These are phyloP conservation scores for Luffa aegyptiaca DNA, from an alignment of 306 rosid species.

Conservation along the genomic window DNA sequence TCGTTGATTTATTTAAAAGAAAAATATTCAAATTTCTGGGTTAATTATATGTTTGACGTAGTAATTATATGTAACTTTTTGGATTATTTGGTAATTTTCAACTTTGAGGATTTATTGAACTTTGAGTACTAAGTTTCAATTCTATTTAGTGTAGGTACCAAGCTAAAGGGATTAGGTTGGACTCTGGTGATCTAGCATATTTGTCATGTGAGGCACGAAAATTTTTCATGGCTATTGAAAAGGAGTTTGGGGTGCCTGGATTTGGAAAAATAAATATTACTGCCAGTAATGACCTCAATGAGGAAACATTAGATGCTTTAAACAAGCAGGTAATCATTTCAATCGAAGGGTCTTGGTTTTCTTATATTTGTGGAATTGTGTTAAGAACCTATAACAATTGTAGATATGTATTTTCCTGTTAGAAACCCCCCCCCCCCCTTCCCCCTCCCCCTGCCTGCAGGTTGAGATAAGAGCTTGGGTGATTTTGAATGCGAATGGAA, in stretches of 20 bases:
- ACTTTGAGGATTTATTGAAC: background rate
- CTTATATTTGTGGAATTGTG: background rate
- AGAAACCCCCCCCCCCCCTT: background rate
- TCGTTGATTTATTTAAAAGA: background rate
- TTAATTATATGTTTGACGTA: background rate
- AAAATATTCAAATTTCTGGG: background rate
- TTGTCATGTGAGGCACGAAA: constrained; percentile 69
- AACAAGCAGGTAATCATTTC: constrained; percentile 66
- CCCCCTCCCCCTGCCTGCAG: background rate
- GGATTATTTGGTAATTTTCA: background rate
- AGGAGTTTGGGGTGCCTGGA: constrained; percentile 51
- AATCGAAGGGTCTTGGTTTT: background rate
- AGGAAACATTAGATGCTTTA: constrained; percentile 92
- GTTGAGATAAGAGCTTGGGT: background rate
- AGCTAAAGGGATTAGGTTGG: constrained; percentile 80
- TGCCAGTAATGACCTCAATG: constrained; percentile 96
- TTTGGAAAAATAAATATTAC: constrained; percentile 60
- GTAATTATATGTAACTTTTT: background rate
- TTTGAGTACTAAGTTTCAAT: background rate
- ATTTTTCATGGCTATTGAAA: constrained; percentile 52
- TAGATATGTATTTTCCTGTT: background rate
- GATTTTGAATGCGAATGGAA: background rate
- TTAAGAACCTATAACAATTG: background rate
- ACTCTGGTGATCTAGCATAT: constrained; percentile 94
- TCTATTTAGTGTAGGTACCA: constrained; percentile 41